Evolutionary conservation across 768 basidiomycete species (phyloP).

Genomic region (Tremella yokohamensis): DNA sequence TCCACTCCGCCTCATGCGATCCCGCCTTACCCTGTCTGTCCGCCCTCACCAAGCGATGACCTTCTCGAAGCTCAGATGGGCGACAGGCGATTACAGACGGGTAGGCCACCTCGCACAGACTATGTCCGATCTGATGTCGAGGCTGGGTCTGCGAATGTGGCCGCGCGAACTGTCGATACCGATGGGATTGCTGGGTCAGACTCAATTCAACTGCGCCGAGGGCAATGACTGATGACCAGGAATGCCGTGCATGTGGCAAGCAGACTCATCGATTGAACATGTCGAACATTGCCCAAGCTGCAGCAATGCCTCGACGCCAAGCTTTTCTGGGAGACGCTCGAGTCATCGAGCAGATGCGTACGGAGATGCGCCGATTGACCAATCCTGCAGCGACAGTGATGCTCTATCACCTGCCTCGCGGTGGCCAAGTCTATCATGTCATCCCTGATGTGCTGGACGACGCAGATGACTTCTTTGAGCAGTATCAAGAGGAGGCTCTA

Average conservation of each 20-base stretch:
- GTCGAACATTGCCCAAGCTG: neutral
- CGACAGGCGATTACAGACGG: constrained; percentile 1
- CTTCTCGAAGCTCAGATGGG: neutral
- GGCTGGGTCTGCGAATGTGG: constrained; percentile 42
- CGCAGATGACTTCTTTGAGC: constrained; percentile 23
- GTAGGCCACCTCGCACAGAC: neutral
- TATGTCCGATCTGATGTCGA: constrained; percentile 7
- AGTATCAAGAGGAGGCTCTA: constrained; percentile 28
- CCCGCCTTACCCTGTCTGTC: constrained; percentile 26
- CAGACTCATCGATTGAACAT: constrained; percentile 10
- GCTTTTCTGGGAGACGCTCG: constrained; percentile 17
- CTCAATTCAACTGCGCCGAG: neutral
- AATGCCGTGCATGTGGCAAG: constrained; percentile 24
- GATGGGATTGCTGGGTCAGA: constrained; percentile 42
- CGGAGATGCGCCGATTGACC: neutral
- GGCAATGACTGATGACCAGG: constrained; percentile 4
- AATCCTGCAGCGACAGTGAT: neutral
- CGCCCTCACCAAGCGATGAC: constrained; percentile 13
- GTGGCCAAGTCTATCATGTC: constrained; percentile 28
- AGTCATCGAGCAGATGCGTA: constrained; percentile 1
- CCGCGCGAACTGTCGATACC: constrained; percentile 37
- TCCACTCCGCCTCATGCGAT: constrained; percentile 4
- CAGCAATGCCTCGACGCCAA: neutral
- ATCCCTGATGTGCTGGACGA: neutral
- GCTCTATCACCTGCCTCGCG: constrained; percentile 8